These are phyloP conservation scores for Didymella glomerata DNA, from an alignment of 2,329 filamentous ascomycete species.

Conservation along the genomic window DNA sequence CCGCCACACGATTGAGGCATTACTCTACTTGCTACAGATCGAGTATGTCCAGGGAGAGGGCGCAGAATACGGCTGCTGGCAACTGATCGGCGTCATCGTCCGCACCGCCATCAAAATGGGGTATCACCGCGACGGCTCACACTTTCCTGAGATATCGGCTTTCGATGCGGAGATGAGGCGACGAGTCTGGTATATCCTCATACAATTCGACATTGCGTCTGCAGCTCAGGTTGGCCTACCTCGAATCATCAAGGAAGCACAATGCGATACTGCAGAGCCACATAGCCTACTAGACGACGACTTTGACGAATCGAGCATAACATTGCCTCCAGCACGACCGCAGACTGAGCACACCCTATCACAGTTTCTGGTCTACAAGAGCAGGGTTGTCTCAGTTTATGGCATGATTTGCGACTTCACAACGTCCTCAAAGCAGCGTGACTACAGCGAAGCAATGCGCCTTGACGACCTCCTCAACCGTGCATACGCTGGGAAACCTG, in stretches of 20 bases:
- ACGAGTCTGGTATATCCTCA: constrained; percentile 40
- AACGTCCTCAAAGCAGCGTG: constrained; percentile 36
- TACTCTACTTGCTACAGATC: constrained; percentile 27
- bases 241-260: constrained; percentile 56
- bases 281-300: constrained; percentile 57
- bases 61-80: constrained; percentile 34
- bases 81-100: constrained; percentile 35
- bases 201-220: constrained; percentile 40
- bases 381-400: constrained; percentile 8
- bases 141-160: constrained; percentile 31
- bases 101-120: constrained; percentile 48
- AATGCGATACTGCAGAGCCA: constrained; percentile 56
- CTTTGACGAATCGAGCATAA: constrained; percentile 47
- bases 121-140: constrained; percentile 48
- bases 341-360: constrained; percentile 22
- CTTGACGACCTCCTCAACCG: constrained; percentile 50
- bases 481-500: constrained; percentile 46
- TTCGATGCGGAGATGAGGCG: constrained; percentile 48
- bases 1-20: constrained; percentile 30
- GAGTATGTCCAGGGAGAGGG: constrained; percentile 36
- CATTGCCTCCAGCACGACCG: background rate
- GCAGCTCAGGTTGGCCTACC: constrained; percentile 51
- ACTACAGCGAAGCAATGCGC: constrained; percentile 50
- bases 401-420: constrained; percentile 43
- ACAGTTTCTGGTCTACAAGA: constrained; percentile 20